Percentiles rank a stretch among this genome's conserved stretches.
Evolutionary conservation across 2,329 filamentous ascomycete genomes (phyloP).

Genomic region (Cadophora gregata): DNA sequence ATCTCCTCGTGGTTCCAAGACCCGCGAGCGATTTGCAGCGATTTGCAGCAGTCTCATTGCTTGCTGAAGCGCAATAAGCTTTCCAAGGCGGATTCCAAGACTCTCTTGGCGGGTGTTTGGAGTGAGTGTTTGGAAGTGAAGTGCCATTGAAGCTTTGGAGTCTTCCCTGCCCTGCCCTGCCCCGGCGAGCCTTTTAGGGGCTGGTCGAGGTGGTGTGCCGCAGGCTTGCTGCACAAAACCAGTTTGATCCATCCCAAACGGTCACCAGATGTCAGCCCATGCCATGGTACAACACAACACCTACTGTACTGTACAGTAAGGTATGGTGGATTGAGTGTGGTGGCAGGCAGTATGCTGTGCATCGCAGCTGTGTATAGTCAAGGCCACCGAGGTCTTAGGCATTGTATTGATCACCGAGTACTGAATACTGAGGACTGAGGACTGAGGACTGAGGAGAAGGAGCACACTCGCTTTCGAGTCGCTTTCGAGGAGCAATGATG

Average conservation of each 20-base stretch:
- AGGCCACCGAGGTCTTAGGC: no score
- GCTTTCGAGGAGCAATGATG: no score
- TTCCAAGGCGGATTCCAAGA: slow-evolving; percentile 14
- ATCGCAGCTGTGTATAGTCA: neutral
- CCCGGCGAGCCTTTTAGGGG: neutral
- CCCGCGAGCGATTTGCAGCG: no score
- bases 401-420: no score
- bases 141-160: neutral
- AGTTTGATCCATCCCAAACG: neutral
- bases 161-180: neutral
- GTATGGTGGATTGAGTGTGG: no score
- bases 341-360: neutral
- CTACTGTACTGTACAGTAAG: no score
- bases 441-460: no score
- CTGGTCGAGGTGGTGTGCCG: neutral
- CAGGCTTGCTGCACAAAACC: neutral
- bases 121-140: no score
- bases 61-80: neutral
- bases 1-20: slow-evolving; percentile 7
- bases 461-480: no score
- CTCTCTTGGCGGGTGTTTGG: neutral
- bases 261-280: neutral
- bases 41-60: slow-evolving; percentile 3
- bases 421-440: no score
- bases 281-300: no score